phyloP scores from a whole-genome alignment of 441 rosid genomes.

The Pelargonium cotyledonis region DNA sequence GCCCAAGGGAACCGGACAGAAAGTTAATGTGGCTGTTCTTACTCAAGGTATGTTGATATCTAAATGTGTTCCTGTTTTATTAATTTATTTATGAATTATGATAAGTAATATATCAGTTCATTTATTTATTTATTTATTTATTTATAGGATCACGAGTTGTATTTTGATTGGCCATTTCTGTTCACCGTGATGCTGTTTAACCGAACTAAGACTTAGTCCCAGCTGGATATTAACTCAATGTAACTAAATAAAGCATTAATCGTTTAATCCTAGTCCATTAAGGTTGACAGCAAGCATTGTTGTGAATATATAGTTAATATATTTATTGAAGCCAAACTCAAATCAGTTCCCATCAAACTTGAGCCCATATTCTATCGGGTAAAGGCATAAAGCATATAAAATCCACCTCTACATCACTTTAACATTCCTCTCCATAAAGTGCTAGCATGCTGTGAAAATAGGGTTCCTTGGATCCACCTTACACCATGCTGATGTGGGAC shows the following conservation, averaged over 20 bases:
- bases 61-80: background rate
- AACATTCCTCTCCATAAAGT: background rate
- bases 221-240: background rate
- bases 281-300: background rate
- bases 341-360: background rate
- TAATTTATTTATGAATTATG: background rate
- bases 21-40: slow-evolving; percentile 90
- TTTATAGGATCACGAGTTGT: background rate
- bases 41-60: slow-evolving; percentile 62
- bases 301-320: background rate
- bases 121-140: background rate
- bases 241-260: background rate
- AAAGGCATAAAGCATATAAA: too few relatives aligned
- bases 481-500: background rate
- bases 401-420: too few relatives aligned
- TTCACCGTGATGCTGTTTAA: background rate
- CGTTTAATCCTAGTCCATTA: background rate
- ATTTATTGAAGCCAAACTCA: background rate
- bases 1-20: slow-evolving; percentile 96
- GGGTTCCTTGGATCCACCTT: background rate
- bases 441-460: background rate
- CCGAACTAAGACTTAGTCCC: background rate
- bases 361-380: background rate
- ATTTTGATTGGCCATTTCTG: background rate
- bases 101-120: background rate